Conservation (phyloP, 1,284 basidiomycete genomes). For the Psilocybe mexicana region DNA sequence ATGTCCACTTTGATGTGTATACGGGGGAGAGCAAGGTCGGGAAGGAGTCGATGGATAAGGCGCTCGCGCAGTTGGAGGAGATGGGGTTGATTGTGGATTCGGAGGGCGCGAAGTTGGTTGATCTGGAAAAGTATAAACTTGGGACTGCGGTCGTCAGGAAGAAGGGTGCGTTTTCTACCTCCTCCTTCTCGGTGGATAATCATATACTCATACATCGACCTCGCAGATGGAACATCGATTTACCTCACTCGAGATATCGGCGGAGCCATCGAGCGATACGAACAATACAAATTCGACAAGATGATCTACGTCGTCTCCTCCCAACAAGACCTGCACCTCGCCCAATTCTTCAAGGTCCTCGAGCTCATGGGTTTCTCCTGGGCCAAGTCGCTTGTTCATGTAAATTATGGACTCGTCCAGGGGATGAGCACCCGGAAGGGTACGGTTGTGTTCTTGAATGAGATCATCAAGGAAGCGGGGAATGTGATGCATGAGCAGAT, state of each 20-base stretch:
- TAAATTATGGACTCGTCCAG: slow-evolving; percentile 91
- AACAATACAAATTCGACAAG: slow-evolving; percentile 95
- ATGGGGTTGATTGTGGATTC: slow-evolving; percentile 62
- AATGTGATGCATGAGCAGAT: slow-evolving; percentile 97
- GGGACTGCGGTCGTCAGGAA: slow-evolving; percentile 92
- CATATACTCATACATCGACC: too few relatives aligned
- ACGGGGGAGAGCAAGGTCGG: slow-evolving; percentile 92
- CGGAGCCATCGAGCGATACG: slow-evolving; percentile 90
- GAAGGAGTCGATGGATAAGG: slow-evolving; percentile 75
- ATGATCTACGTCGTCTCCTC: slow-evolving; percentile 96
- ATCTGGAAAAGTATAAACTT: slow-evolving; percentile 87
- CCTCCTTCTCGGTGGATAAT: not conserved
- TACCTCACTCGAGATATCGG: slow-evolving; percentile 99
- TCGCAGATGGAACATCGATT: slow-evolving; percentile 90
- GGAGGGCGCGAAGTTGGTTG: slow-evolving; percentile 77
- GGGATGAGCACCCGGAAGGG: slow-evolving; percentile 99
- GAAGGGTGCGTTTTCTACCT: slow-evolving; percentile 52
- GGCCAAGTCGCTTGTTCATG: slow-evolving; percentile 81
- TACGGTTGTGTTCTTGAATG: slow-evolving; percentile 94
- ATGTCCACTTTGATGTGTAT: slow-evolving; percentile 93
- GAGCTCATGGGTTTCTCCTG: slow-evolving; percentile 89
- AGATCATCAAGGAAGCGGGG: slow-evolving; percentile 92
- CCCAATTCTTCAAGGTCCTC: slow-evolving; percentile 95
- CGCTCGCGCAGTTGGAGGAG: slow-evolving; percentile 61
- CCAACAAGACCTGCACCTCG: slow-evolving; percentile 94